phyloP scores from a whole-genome alignment of 1,139 yeast species.

The Debaryomyces subglobosus region DNA sequence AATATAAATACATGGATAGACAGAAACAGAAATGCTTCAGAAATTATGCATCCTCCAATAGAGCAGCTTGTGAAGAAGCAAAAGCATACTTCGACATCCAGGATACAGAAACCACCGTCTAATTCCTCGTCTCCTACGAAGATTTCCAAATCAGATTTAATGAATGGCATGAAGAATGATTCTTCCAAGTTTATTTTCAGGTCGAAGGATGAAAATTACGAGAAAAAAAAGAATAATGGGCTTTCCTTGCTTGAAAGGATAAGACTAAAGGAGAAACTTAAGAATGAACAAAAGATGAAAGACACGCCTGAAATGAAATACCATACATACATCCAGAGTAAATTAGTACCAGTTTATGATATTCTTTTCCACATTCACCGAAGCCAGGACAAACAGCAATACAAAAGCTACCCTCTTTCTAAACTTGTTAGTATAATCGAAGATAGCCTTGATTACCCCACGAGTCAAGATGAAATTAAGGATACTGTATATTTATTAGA shows the following conservation, averaged over 20 bases:
- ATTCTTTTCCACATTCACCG: constrained; percentile 35
- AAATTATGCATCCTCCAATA: background rate
- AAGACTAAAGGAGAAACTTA: constrained; percentile 34
- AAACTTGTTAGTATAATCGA: constrained; percentile 31
- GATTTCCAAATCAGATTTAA: constrained; percentile 10
- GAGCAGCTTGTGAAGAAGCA: constrained; percentile 1
- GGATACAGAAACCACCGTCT: constrained; percentile 18
- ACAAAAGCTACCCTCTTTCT: constrained; percentile 27
- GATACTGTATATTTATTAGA: constrained; percentile 29
- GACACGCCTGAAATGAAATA: constrained; percentile 40
- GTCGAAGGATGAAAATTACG: constrained; percentile 24
- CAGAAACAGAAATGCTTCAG: constrained; percentile 24
- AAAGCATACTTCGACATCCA: constrained; percentile 4
- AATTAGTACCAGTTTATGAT: constrained; percentile 42
- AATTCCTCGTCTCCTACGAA: constrained; percentile 16
- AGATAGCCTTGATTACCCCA: constrained; percentile 40
- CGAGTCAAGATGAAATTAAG: constrained; percentile 33
- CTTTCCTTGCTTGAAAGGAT: constrained; percentile 48
- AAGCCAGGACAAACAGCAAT: constrained; percentile 10
- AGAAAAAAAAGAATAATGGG: constrained; percentile 29
- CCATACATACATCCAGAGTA: constrained; percentile 41
- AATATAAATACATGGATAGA: constrained; percentile 64
- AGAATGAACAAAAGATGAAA: constrained; percentile 13
- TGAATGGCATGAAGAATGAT: constrained; percentile 29
- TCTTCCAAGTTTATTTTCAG: constrained; percentile 36